Evolutionary conservation across 805 yeast genomes (phyloP).

Genomic region (Candida wancherniae): DNA sequence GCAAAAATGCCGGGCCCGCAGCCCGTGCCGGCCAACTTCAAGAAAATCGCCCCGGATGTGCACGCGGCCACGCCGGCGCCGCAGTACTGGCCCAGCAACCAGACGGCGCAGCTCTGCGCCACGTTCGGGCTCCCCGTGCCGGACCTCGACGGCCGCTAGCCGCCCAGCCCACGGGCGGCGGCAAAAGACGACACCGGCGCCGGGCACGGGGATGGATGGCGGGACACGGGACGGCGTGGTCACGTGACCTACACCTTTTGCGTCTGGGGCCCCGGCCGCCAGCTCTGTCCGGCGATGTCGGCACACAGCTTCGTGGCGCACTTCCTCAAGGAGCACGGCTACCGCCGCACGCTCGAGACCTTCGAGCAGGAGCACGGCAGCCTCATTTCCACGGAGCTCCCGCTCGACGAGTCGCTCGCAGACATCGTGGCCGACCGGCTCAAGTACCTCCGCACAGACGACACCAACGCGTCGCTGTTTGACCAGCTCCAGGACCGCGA

Average conservation of each 20-base stretch:
- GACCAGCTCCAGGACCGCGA: conserved; percentile 6
- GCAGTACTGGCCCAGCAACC: conserved; percentile 33
- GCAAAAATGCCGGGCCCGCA: conserved; percentile 14
- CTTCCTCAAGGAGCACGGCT: conserved; percentile 49
- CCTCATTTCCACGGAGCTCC: conserved; percentile 19
- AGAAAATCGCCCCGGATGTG: conserved; percentile 21
- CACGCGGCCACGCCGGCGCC: conserved; percentile 15
- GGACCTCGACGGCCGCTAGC: conserved; percentile 7
- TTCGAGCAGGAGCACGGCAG: conserved; percentile 46
- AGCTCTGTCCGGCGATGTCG: too few species aligned
- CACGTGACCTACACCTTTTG: too few species aligned
- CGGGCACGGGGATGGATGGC: too few species aligned
- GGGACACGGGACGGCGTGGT: too few species aligned
- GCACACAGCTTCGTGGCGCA: conserved; percentile 48
- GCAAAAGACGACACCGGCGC: too few species aligned
- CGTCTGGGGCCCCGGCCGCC: too few species aligned
- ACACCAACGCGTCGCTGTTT: conserved; percentile 3
- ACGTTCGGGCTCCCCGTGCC: conserved; percentile 19
- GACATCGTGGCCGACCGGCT: conserved; percentile 27
- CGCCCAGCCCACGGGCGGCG: too few species aligned
- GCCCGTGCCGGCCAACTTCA: conserved; percentile 22
- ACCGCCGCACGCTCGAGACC: conserved; percentile 39
- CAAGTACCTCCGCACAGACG: conserved; percentile 13
- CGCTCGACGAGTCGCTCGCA: conserved; percentile 33
- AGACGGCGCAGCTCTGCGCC: conserved; percentile 31